phyloP scores from a whole-genome alignment of 2,329 filamentous ascomycete species.

The Talaromyces verruculosus region DNA sequence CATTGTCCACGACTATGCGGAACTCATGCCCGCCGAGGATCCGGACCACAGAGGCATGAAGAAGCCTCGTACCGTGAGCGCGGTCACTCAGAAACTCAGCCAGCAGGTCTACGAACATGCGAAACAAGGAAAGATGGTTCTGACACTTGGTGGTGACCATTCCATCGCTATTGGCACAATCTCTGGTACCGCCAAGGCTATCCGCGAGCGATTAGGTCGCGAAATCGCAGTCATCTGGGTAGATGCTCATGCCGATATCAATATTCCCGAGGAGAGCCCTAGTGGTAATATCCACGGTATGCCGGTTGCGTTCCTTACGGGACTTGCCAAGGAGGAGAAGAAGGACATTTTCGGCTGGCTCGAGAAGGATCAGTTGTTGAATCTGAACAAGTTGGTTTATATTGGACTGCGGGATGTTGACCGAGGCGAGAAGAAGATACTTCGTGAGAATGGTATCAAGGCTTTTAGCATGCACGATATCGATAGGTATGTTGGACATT shows the following conservation, averaged over 20 bases:
- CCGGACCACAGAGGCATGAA: slow-evolving; percentile 90
- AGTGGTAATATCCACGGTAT: slow-evolving; percentile 98
- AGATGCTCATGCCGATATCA: slow-evolving; percentile 97
- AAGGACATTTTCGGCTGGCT: slow-evolving; percentile 90
- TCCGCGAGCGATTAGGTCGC: slow-evolving; percentile 73
- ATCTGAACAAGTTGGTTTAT: slow-evolving; percentile 85
- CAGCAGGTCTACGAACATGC: slow-evolving; percentile 87
- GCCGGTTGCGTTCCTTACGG: slow-evolving; percentile 89
- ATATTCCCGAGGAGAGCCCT: slow-evolving; percentile 84
- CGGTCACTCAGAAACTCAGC: slow-evolving; percentile 76
- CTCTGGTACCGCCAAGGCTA: slow-evolving; percentile 80
- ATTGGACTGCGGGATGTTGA: slow-evolving; percentile 95
- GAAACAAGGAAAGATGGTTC: slow-evolving; percentile 75
- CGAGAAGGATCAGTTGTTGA: slow-evolving; percentile 59
- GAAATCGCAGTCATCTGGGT: slow-evolving; percentile 98
- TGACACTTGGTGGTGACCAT: slow-evolving; percentile 95
- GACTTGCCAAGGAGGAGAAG: slow-evolving; percentile 72
- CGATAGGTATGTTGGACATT: slow-evolving; percentile 64
- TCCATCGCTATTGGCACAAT: slow-evolving; percentile 94
- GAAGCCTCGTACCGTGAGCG: slow-evolving; percentile 81
- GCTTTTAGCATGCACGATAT: slow-evolving; percentile 99
- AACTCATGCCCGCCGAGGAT: slow-evolving; percentile 68
- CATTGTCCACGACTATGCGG: slow-evolving; percentile 76
- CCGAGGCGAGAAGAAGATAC: slow-evolving; percentile 85
- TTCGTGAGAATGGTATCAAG: slow-evolving; percentile 85